Evolutionary conservation across 345 rosid genomes (phyloP), one percentile per base, ranked within the genome.

Genomic region (Punica granatum): DNA sequence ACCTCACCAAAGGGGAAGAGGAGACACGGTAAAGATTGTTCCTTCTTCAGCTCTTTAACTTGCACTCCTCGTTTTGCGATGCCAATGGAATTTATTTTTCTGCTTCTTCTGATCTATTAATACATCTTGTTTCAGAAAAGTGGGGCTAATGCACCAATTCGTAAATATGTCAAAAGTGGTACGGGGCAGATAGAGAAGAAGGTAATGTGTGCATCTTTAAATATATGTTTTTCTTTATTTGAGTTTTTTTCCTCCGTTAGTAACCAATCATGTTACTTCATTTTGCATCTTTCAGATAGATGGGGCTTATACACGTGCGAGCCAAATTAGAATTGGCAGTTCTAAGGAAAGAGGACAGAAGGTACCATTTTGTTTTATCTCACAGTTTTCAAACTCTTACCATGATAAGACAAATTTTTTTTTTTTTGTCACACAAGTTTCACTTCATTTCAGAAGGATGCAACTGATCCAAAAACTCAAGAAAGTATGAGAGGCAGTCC

Each of bases 271-370:
- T 44, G 7, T 46, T 65, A 30, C 59, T 36, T 44, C 56, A 36
- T 15, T 31, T 23, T 51, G n/a, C 23, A 51, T 23, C 30, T 0
- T 31, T 18, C 68, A 65, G 68, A 65, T 65, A 12, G 68, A 65
- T 30, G 35, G 25, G 56, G 31, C 11, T 30, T 33, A 15, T 34
- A 28, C 36, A 14, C 54, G n/a, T 6, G 31, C 32, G 28, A 35
- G 19, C 31, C 54, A 65, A 42, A 65, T 34, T 43, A 65, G 39
- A 7, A 43, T 42, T 35, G 34, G 67, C 31, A 18, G 46, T 49
- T 65, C 67, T 41, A 35, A 18, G 28, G 36, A 25, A 64, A 43
- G 53, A 65, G 67, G 51, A 28, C 33, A 26, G 26, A 43, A 65
- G 67, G 67, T 30, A 65, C 25, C 28, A 9, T 13, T 26, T n/a